Evolutionary conservation across 495 filamentous ascomycete species (phyloP), one percentile per base, ranked within the genome.

Genomic region (Bombardia bombarda): DNA sequence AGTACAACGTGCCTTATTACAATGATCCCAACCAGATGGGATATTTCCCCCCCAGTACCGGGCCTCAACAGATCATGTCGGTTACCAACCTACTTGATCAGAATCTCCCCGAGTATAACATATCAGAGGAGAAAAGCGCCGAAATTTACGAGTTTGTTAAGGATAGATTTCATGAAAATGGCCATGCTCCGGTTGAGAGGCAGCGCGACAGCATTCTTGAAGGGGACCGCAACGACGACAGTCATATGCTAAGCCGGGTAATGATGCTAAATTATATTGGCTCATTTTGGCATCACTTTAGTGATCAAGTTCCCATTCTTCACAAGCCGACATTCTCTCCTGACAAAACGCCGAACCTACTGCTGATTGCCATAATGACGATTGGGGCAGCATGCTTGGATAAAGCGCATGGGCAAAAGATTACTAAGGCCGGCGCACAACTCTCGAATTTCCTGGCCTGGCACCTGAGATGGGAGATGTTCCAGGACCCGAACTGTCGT

Each of bases 201-300:
- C 84, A 84, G 45, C 88, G 87, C 52, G 85, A 86, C 36, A 77
- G 74, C 38, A 74, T 95, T 25, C 69, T 92, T 50, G 81, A 87
- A 16, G 89, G 88, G 14, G 82, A 92, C 43, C 74, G 80, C 40
- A 78, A 82, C 45, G 75, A 81, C 20, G 80, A 73, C 32, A 61
- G 50, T 21, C 90, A 96, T 58, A 81, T 93, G 53, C 65, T 96
- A 45, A 94, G 90, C 53, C 67, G 89, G 43, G 82, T 80, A 53
- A 95, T 92, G 84, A 93, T 98, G 85, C 87, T 95, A 65, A 79
- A 80, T 7, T 98, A 96, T 58, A 88, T 97, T 53, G 77, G 80
- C 4, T 92, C 88, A 12, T 98, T 87, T 61, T 98, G 92, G 92
- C 72, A 82, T 39, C 87, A 96, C 58, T 94, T 96, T 50, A 93